Conservation (phyloP, 371 early-diverging fungal species). For the Rhizopus sp. region DNA sequence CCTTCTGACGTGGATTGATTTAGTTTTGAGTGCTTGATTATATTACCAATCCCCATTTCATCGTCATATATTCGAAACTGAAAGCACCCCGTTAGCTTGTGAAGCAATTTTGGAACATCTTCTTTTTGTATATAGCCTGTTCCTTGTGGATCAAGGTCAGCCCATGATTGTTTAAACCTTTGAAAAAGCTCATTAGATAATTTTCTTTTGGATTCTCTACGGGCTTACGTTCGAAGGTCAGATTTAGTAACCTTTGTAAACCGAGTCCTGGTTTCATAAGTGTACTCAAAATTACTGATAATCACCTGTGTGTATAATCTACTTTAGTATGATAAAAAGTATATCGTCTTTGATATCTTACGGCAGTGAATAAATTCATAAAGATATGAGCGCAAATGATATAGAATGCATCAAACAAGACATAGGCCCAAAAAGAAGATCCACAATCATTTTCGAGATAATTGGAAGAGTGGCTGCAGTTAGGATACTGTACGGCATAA, state of each 20-base stretch:
- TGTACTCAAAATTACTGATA: conserved; percentile 62
- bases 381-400: conserved; percentile 62
- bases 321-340: neutral
- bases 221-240: conserved; percentile 52
- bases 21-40: conserved; percentile 6
- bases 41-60: conserved; percentile 17
- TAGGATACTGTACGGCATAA: conserved; percentile 50
- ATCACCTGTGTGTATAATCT: conserved; percentile 34
- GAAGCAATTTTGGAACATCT: conserved; percentile 46
- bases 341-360: conserved; percentile 19
- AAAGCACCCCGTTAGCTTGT: conserved; percentile 48
- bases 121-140: conserved; percentile 56
- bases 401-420: conserved; percentile 57
- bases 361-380: conserved; percentile 63
- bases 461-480: conserved; percentile 44
- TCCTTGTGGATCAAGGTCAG: conserved; percentile 55
- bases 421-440: conserved; percentile 55
- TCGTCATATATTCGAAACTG: conserved; percentile 51
- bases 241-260: conserved; percentile 57
- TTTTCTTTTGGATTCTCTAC: neutral
- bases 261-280: conserved; percentile 57
- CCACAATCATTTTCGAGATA: conserved; percentile 60
- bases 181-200: neutral
- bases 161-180: conserved; percentile 61
- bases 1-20: neutral